Evolutionary conservation across 2,329 filamentous ascomycete species (phyloP), one percentile per base, ranked within the genome.

Genomic region (Phialemoniopsis sp.): DNA sequence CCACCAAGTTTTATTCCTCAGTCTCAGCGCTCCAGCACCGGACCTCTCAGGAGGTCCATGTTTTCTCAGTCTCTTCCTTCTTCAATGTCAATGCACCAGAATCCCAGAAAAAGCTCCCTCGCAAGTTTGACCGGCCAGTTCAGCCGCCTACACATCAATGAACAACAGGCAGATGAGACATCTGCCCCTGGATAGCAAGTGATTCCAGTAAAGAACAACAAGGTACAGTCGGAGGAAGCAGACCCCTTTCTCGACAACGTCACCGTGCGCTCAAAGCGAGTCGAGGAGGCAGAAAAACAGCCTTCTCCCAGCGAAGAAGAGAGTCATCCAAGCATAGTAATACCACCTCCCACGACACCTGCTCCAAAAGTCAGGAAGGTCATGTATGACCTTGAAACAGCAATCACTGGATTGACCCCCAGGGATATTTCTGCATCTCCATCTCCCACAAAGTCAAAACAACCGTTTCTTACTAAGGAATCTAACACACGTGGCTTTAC

Each of bases 401-500:
- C 38, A 37, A 49, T 55, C 41, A 59, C 52, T 16, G 43, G 39
- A 29, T 44, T 55, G 50, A 59, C 52, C 40, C 54, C 54, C 13
- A 36, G 42, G 16, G 63, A 67, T 47, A 62, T 68, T 31, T 52
- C 50, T 49, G 66, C 69, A 52, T 58, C 59, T 48, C 57, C 56
- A 42, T 72, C 66, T 54, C 69, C 68, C 43, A 63, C 49, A 29
- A 73, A 76, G 48, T 50, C 37, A 38, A 43, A 38, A 28, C 38
- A 29, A 59, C 53, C 58, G 2, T 90, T 75, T 68, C 70, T 91
- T 54, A 83, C 76, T 49, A 85, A 82, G 67, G 67, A 82, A 71
- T 88, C 89, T 81, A 84, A 87, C 73, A 66, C 76, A 48, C 73
- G 68, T 52, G 62, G 58, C 28, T 78, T 70, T 63, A 47, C 76